These are phyloP conservation scores for Pleurotus djamor DNA, from an alignment of 768 basidiomycete species.

Conservation along the genomic window DNA sequence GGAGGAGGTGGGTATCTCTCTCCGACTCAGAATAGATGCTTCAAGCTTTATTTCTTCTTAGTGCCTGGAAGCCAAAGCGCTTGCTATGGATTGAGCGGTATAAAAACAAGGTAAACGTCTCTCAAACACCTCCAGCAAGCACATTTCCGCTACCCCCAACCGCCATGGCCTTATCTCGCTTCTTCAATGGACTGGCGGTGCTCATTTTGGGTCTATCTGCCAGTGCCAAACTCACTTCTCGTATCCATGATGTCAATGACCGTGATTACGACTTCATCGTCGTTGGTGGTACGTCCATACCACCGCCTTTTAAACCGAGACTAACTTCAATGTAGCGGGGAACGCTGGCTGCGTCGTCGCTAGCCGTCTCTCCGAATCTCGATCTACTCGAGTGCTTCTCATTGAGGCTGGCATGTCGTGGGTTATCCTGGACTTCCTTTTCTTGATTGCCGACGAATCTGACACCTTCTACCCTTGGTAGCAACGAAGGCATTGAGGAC, in stretches of 20 bases:
- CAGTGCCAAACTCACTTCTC: no score
- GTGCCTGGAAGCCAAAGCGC: background rate
- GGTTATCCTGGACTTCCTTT: background rate
- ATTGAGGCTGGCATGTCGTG: conserved; percentile 15
- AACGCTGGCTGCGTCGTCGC: conserved; percentile 20
- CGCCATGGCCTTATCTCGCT: no score
- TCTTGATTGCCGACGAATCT: no score
- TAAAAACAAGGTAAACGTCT: no score
- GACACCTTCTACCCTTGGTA: background rate
- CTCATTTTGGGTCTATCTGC: no score
- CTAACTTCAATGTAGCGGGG: conserved; percentile 8
- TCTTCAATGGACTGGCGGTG: no score
- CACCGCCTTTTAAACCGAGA: background rate
- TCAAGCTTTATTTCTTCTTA: background rate
- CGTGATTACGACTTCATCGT: conserved; percentile 25
- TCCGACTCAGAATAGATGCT: background rate
- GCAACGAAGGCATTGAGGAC: conserved; percentile 10
- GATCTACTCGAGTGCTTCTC: conserved; percentile 16
- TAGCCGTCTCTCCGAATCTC: conserved; percentile 17
- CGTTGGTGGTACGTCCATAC: conserved; percentile 21
- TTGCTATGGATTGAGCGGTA: background rate
- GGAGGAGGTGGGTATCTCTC: background rate
- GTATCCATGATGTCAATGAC: no score
- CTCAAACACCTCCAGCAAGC: no score
- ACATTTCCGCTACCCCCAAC: no score